Evolutionary conservation across 495 filamentous ascomycete genomes (phyloP).

Genomic region (Podospora pseudocomata): DNA sequence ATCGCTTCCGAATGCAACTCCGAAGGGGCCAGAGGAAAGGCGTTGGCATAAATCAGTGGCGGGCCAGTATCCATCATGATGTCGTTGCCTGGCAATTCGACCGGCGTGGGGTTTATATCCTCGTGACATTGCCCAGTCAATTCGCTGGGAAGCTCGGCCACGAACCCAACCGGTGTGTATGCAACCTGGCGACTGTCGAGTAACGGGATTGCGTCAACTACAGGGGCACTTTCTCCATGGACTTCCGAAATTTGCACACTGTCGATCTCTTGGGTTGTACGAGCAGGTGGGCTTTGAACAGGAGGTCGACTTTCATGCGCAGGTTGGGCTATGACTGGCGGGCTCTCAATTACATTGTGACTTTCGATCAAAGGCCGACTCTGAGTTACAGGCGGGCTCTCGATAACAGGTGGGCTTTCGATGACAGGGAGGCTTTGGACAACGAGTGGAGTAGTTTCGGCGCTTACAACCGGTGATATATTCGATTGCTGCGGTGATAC

Average conservation of each 20-base stretch:
- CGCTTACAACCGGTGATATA: conserved; percentile 23
- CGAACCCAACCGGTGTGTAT: conserved; percentile 38
- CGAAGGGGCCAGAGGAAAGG: conserved; percentile 35
- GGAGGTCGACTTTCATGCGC: not conserved
- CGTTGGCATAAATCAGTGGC: conserved; percentile 20
- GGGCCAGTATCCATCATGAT: conserved; percentile 14
- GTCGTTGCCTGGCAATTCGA: conserved; percentile 38
- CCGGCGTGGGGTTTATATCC: conserved; percentile 40
- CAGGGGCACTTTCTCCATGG: not conserved
- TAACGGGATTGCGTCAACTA: conserved; percentile 9
- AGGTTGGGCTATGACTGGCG: conserved; percentile 12
- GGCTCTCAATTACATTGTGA: conserved; percentile 15
- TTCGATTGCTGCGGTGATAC: not conserved
- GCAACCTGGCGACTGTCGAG: conserved; percentile 21
- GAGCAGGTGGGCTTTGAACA: conserved; percentile 17
- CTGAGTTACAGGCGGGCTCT: conserved; percentile 20
- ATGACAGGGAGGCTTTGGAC: conserved; percentile 8
- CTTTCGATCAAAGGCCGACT: conserved; percentile 4
- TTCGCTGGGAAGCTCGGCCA: conserved; percentile 43
- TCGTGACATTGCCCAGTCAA: conserved; percentile 32
- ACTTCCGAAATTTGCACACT: not conserved
- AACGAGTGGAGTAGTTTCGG: conserved; percentile 23
- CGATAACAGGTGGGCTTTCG: conserved; percentile 4
- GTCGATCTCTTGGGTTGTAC: conserved; percentile 14
- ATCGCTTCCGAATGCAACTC: conserved; percentile 26